These are phyloP conservation scores for Metarhizium sp. DNA, from an alignment of 2,329 filamentous ascomycete species.

Conservation along the genomic window DNA sequence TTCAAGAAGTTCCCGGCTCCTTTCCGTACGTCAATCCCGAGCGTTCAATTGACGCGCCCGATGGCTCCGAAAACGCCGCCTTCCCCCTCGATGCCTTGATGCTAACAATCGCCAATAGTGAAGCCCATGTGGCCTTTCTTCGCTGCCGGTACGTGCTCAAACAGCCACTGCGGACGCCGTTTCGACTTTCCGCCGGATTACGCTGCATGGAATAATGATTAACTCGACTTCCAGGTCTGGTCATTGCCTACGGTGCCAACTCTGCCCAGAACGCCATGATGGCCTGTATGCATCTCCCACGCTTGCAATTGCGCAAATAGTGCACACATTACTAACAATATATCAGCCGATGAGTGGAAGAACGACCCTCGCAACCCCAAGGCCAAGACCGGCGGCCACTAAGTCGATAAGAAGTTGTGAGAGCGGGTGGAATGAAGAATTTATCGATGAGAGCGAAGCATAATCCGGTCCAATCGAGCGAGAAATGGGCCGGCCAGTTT, in stretches of 20 bases:
- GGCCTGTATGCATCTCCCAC: constrained; percentile 49
- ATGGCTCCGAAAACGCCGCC: too few species aligned
- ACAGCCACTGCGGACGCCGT: not conserved
- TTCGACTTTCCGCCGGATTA: not conserved
- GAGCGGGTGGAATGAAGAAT: constrained; percentile 8
- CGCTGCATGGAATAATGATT: not conserved
- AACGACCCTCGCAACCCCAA: constrained; percentile 88
- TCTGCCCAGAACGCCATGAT: constrained; percentile 68
- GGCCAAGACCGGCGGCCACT: constrained; percentile 39
- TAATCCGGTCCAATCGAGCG: constrained; percentile 17
- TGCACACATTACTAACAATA: constrained; percentile 13
- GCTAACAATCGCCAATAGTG: constrained; percentile 44
- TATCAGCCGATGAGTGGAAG: constrained; percentile 82
- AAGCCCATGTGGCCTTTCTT: constrained; percentile 91
- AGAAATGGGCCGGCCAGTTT: constrained; percentile 9
- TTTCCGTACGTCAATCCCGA: constrained; percentile 55
- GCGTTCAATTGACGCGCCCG: constrained; percentile 6
- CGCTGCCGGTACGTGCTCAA: constrained; percentile 67
- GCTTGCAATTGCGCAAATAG: not conserved
- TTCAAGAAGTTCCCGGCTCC: constrained; percentile 75
- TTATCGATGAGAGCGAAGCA: constrained; percentile 8
- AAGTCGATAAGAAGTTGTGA: constrained; percentile 18
- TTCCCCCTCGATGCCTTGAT: constrained; percentile 4
- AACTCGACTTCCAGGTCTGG: constrained; percentile 47
- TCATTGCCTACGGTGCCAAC: constrained; percentile 91